A percentile compares a stretch with the other conserved stretches of the same genome.
Evolutionary conservation across 2,329 filamentous ascomycete species (phyloP).

Genomic region (Aspergillus sp.): DNA sequence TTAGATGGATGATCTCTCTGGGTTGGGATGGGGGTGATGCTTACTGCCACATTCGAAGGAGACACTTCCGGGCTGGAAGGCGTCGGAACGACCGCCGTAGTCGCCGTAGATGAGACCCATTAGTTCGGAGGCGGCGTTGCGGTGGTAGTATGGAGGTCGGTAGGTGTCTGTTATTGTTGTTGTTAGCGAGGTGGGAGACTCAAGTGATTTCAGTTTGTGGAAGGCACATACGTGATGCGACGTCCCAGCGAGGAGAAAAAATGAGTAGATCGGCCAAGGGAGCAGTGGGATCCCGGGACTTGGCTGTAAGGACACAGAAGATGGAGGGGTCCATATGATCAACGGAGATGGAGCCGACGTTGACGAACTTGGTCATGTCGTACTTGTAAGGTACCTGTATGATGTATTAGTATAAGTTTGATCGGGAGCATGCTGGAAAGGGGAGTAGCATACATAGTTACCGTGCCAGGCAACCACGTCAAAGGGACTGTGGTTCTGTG

Average conservation of each 20-base stretch:
- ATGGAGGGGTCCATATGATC: slow-evolving; percentile 47
- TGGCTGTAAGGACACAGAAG: slow-evolving; percentile 45
- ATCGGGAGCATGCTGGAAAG: background rate
- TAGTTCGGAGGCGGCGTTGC: slow-evolving; percentile 43
- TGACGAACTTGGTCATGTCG: slow-evolving; percentile 44
- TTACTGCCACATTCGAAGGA: slow-evolving; percentile 40
- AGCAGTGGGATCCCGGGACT: slow-evolving; percentile 37
- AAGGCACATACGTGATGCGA: slow-evolving; percentile 35
- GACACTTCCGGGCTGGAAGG: slow-evolving; percentile 37
- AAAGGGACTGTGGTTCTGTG: slow-evolving; percentile 67
- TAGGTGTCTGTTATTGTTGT: slow-evolving; percentile 34
- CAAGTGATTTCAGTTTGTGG: background rate
- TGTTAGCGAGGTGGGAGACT: background rate
- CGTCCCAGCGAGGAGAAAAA: slow-evolving; percentile 45
- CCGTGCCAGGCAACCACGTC: slow-evolving; percentile 74
- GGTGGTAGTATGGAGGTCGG: slow-evolving; percentile 47
- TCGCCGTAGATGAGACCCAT: slow-evolving; percentile 43
- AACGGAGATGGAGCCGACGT: slow-evolving; percentile 42
- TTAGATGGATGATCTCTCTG: background rate
- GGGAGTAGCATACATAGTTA: slow-evolving; percentile 51
- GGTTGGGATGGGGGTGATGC: background rate
- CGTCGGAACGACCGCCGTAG: slow-evolving; percentile 38
- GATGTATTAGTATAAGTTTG: background rate
- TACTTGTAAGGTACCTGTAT: slow-evolving; percentile 45
- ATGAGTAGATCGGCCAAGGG: slow-evolving; percentile 43